A percentile compares a stretch with the other conserved stretches of the same genome.
Conservation (phyloP, 176 grass and related monocot species). For the Phoenix roebelenii region DNA sequence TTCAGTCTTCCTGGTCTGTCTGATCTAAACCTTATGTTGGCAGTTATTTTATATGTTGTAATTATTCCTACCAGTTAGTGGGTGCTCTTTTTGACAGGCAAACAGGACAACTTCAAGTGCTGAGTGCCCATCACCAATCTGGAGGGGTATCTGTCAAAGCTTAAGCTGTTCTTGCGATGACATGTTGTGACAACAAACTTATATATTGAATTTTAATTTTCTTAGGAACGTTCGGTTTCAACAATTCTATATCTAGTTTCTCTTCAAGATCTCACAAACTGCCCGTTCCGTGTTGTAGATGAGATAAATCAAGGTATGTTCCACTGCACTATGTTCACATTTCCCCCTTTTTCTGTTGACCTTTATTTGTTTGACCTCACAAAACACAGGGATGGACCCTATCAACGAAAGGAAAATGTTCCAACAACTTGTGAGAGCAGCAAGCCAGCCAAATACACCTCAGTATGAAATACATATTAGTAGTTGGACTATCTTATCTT, state of each 20-base stretch:
- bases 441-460: slow-evolving; percentile 81
- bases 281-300: slow-evolving; percentile 87
- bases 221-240: slow-evolving; percentile 85
- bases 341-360: background rate
- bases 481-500: slow-evolving; percentile 1
- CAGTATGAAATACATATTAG: slow-evolving; percentile 36
- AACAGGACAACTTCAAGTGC: slow-evolving; percentile 85
- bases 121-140: slow-evolving; percentile 91
- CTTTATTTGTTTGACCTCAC: background rate
- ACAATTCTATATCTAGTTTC: slow-evolving; percentile 96
- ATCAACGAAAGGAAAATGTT: slow-evolving; percentile 99
- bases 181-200: background rate
- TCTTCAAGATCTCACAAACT: slow-evolving; percentile 93
- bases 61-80: background rate
- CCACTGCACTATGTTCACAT: background rate
- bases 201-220: slow-evolving; percentile 16
- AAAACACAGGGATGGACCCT: slow-evolving; percentile 84
- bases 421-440: slow-evolving; percentile 91
- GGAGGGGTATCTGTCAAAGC: slow-evolving; percentile 65
- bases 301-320: slow-evolving; percentile 93
- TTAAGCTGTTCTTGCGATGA: no score
- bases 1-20: no score
- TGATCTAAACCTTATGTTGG: no score
- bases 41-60: background rate
- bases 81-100: slow-evolving; percentile 45